Conservation (phyloP, 2,329 filamentous ascomycete species). For the Pseudocercospora crystallina region DNA sequence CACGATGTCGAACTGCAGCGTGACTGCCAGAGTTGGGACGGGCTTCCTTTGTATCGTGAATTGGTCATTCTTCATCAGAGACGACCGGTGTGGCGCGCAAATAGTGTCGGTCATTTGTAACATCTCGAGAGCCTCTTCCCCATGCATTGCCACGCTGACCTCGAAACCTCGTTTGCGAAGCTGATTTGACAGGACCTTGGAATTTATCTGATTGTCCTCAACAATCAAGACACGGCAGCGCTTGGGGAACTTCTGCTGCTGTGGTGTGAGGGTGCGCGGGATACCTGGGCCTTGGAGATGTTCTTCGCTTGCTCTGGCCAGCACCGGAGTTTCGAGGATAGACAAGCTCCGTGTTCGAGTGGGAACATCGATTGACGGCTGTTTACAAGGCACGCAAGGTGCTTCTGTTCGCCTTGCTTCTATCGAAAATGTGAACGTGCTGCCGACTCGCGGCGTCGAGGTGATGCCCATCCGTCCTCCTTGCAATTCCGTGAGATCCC, state of each 20-base stretch:
- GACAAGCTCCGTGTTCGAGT: constrained; percentile 1
- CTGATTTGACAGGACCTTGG: constrained; percentile 29
- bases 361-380: constrained; percentile 7
- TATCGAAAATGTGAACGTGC: constrained; percentile 67
- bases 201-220: constrained; percentile 34
- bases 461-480: constrained; percentile 68
- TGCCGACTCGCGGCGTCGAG: constrained; percentile 59
- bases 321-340: constrained; percentile 1
- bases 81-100: too few species aligned
- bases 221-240: constrained; percentile 21
- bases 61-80: too few species aligned
- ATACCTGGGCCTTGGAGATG: constrained; percentile 3
- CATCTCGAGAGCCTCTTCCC: constrained; percentile 29
- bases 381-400: too few species aligned
- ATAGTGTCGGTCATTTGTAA: constrained; percentile 13
- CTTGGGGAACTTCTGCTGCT: background rate
- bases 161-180: constrained; percentile 27
- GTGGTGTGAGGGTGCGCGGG: background rate
- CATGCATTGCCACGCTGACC: constrained; percentile 27
- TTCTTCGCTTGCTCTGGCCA: background rate
- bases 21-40: too few species aligned
- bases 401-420: constrained; percentile 15
- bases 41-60: too few species aligned
- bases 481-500: constrained; percentile 66
- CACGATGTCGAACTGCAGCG: constrained; percentile 23